phyloP scores from a whole-genome alignment of 208 protist genomes.

The Leishmania aethiopica region DNA sequence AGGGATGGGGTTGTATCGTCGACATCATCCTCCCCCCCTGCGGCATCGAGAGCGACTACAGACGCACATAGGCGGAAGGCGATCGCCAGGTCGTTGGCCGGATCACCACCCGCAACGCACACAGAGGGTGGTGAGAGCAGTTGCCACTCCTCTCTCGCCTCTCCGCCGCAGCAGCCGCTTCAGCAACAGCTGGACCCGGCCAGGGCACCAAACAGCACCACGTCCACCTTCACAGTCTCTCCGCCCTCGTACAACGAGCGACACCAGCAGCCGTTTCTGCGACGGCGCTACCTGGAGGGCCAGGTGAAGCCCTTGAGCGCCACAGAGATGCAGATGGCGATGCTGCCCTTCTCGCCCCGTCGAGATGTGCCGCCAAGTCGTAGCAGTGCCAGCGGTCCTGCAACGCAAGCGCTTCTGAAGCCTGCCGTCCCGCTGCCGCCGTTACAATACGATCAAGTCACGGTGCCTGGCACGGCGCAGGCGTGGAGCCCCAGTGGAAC shows the following conservation, averaged over 20 bases:
- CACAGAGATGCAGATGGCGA: conserved; percentile 5
- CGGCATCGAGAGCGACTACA: neutral
- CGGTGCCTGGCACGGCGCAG: neutral
- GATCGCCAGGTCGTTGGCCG: neutral
- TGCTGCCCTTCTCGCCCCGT: neutral
- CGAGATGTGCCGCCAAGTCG: neutral
- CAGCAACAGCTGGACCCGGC: neutral
- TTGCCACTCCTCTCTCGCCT: neutral
- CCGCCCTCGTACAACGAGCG: conserved; percentile 7
- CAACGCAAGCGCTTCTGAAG: neutral
- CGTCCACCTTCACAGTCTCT: neutral
- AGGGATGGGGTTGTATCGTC: neutral
- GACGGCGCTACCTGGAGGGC: conserved; percentile 6
- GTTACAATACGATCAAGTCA: conserved; percentile 6
- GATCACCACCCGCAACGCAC: neutral
- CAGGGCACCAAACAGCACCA: neutral
- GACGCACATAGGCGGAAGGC: too few species aligned
- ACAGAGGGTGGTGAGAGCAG: too few species aligned
- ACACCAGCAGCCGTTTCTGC: conserved; percentile 6
- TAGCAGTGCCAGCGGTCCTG: neutral
- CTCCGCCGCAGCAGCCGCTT: neutral
- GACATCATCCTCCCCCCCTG: neutral
- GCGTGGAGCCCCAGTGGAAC: neutral
- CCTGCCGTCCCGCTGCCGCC: neutral
- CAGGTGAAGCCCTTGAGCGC: conserved; percentile 1